These are phyloP conservation scores for Escallonia herrerae DNA, from an alignment of 129 eudicot genomes.

Conservation along the genomic window DNA sequence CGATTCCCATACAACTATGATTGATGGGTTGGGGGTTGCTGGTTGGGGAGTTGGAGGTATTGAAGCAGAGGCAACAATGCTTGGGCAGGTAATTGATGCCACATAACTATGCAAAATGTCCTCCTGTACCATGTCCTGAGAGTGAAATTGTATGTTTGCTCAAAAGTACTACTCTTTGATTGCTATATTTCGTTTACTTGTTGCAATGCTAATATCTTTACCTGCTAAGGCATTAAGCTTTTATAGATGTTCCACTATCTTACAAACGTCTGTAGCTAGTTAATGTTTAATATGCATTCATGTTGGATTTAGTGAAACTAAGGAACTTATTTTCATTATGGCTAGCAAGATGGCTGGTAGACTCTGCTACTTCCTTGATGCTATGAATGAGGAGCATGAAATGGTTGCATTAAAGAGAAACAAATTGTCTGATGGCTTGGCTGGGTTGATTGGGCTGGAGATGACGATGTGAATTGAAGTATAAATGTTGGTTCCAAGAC, in stretches of 20 bases:
- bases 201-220: neutral
- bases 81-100: conserved; percentile 75
- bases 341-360: too few relatives aligned
- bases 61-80: conserved; percentile 98
- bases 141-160: neutral
- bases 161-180: neutral
- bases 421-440: too few relatives aligned
- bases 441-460: too few relatives aligned
- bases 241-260: neutral
- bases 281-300: too few relatives aligned
- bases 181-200: neutral
- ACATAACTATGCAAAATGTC: neutral
- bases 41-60: conserved; percentile 99
- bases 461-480: too few relatives aligned
- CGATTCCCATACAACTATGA: conserved; percentile 98
- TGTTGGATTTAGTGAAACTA: too few relatives aligned
- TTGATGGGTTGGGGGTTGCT: conserved; percentile 99
- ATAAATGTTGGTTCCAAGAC: too few relatives aligned
- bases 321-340: too few relatives aligned
- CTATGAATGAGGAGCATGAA: too few relatives aligned
- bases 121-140: neutral
- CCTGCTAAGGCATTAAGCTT: neutral
- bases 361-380: too few relatives aligned
- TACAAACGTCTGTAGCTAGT: too few relatives aligned
- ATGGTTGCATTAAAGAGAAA: too few relatives aligned